Evolutionary conservation across 225 moss, liverwort and hornwort species (phyloP), one percentile per base, ranked within the genome.

Genomic region (Pseudoscleropodium purum): DNA sequence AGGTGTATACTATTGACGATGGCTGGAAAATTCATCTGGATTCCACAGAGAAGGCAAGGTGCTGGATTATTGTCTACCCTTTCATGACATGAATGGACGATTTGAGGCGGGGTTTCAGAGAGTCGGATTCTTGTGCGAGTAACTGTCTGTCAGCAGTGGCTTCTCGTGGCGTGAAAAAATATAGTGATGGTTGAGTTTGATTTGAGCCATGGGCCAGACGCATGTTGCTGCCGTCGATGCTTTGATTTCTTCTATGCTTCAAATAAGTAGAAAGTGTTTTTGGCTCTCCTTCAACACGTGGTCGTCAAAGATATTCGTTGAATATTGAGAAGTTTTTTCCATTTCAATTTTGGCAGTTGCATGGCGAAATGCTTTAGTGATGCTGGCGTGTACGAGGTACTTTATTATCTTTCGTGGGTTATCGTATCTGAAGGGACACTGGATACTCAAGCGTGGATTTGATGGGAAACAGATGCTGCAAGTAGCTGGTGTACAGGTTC

Each of bases 401-500:
- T 39, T 7, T 31, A 47, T 47, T 47, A 34, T 62, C 69, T 62
- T 68, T 89, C 30, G 21, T 63, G 83, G 76, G 51, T 29, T 86
- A 26, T 85, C 66, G 68, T 54, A 15, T 51, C 19, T 62, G 52
- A 86, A 67, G 51, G 49, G 61, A 52, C 36, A 30, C 41, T 74
- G 33, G 67, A 74, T 64, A 14, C 84, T 87, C 49, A 62, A 82
- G 74, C 83, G 56, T 82, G 89, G 83, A 54, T 88, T 86, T 88
- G 84, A 74, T 79, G 90, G 82, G 34, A 65, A 80, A 74, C 92
- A 97, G 94, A 95, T 96, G 96, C 88, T 95, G 89, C 93, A 97
- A 91, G 92, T 99, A 67, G 96, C 95, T 57, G 97, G 97, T 79
- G 91, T 97, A 85, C 94, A 95, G 86, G 94, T 99, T 84, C 96